Evolutionary conservation across 2,329 filamentous ascomycete genomes (phyloP), one percentile per base, ranked within the genome.

Genomic region (Phaeosphaeria sp.): DNA sequence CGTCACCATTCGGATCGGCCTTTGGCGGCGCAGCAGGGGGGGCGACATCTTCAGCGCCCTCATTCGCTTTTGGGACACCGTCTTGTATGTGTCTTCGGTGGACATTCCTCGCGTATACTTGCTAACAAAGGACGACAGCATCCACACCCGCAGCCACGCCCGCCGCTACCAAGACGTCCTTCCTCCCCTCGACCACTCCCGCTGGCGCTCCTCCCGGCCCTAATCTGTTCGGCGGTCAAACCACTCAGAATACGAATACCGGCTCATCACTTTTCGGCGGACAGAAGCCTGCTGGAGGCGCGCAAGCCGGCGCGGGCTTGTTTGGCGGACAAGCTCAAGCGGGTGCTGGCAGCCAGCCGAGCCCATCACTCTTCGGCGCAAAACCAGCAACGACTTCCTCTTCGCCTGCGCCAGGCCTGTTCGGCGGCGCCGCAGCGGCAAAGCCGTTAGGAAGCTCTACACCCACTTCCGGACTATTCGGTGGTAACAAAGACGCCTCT

Each of bases 121-220:
- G 46, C 59, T 65, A 57, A 65, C 51, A 56, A 52, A 18, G 11
- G 21, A 18, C 23, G 18, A 56, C 47, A 69, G 66, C 60, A 42
- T 68, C 66, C 18, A 67, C 69, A 18, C 65, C 69, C 42, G 55
- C 71, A 60, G 73, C 72, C 11, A 78, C 75, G 2, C 74, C 75
- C 13, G 73, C 75, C 13, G 46, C 70, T 18, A 72, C 64, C 43
- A 78, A 78, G 62, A 74, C 77, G 13, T 71, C 71, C n/a, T 64
- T 67, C 36, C 67, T 77, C 27, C 66, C 68, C n/a, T 77, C 76
- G 2, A 78, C 76, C 3, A 78, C 75, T 11, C 76, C 76, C 44
- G 75, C 75, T n/a, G 76, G 75, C 48, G 68, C 72, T 21, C 76
- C 76, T 46, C 73, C 75, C 13, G 73, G 72, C 13, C 54, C 54